Conservation (phyloP, 2,329 filamentous ascomycete species). For the Colletotrichum trifolii region DNA sequence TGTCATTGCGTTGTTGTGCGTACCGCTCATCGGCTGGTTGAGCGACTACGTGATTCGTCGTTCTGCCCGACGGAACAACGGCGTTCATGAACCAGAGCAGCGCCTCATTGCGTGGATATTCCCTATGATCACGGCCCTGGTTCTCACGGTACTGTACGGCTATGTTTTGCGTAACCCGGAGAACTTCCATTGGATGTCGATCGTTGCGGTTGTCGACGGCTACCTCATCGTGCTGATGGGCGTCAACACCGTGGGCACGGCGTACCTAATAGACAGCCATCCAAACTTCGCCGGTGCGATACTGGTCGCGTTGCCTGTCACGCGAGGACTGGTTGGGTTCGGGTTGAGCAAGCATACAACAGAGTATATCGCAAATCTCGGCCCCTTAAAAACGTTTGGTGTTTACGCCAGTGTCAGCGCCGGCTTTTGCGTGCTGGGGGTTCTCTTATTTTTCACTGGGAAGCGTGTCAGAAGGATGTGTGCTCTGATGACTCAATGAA, state of each 20-base stretch:
- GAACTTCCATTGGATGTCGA: conserved; percentile 33
- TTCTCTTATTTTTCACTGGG: conserved; percentile 23
- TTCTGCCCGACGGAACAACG: conserved; percentile 51
- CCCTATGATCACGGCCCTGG: conserved; percentile 24
- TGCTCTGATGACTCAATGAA: conserved; percentile 14
- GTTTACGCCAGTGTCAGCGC: conserved; percentile 32
- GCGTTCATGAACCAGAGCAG: conserved; percentile 54
- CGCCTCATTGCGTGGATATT: conserved; percentile 42
- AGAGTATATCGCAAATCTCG: conserved; percentile 37
- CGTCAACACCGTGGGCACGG: conserved; percentile 23
- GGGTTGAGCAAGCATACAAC: conserved; percentile 32
- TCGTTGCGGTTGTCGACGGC: conserved; percentile 24
- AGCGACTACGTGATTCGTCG: conserved; percentile 34
- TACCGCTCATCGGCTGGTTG: conserved; percentile 31
- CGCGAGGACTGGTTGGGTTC: conserved; percentile 29
- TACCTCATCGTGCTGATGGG: conserved; percentile 31
- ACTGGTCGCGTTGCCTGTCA: conserved; percentile 25
- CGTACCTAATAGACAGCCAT: conserved; percentile 33
- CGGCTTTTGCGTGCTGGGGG: conserved; percentile 22
- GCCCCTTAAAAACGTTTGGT: conserved; percentile 25
- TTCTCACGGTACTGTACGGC: conserved; percentile 30
- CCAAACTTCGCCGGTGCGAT: conserved; percentile 27
- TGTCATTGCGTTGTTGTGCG: conserved; percentile 20
- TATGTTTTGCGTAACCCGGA: conserved; percentile 25
- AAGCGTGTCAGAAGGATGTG: conserved; percentile 19